Base-by-base conservation (phyloP, 768 basidiomycete species). In the Leccinum subgranulosum region DNA sequence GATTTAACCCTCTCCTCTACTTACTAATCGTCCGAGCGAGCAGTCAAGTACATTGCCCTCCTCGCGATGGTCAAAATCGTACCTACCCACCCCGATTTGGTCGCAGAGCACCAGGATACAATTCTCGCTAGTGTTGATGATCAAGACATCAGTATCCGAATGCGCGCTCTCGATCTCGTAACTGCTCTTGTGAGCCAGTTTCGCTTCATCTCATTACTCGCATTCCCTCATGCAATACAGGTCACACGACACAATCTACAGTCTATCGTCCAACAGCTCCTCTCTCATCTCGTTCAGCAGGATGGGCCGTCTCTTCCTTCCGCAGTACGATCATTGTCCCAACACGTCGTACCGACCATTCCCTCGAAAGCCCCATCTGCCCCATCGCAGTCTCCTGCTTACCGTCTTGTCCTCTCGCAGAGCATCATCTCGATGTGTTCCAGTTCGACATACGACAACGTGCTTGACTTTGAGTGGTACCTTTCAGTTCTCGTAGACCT, bases 401-500 rank as follows among this genome's bases (percentile, higher is more conserved):
- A 98, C 68, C 90, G 97, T 17, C 79, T 94, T 21, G 83, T 86
- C 45, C 82, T 98, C 31, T 81, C 91, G 9, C 85, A 89, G 61
- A 81, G 85, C 17, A 90, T 98, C 60, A 79, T 98, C n/a, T 75
- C 79, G n/a, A 90, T 98, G 64, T 88, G 92, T 56, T 89, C 92
- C 2, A 82, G 84, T 55, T 85, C 85, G 36, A 89, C 87, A 21
- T 98, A 96, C 69, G 86, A 87, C 53, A 89, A 94, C 65, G 81
- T 99, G 27, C 79, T 82, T 47, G 95, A 98, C 74, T 98, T 98
- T 68, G 92, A 98, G 68, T 99, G 97, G 96, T 97, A 94, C 71
- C 80, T 98, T 21, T 97, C 96, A 5, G 93, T 95, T 8, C 84
- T 98, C 28, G 83, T 98, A 48, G 94, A 98, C 67, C 79, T 98